Evolutionary conservation across 768 basidiomycete species (phyloP), one percentile per base, ranked within the genome.

Genomic region (Amanita thiersii): DNA sequence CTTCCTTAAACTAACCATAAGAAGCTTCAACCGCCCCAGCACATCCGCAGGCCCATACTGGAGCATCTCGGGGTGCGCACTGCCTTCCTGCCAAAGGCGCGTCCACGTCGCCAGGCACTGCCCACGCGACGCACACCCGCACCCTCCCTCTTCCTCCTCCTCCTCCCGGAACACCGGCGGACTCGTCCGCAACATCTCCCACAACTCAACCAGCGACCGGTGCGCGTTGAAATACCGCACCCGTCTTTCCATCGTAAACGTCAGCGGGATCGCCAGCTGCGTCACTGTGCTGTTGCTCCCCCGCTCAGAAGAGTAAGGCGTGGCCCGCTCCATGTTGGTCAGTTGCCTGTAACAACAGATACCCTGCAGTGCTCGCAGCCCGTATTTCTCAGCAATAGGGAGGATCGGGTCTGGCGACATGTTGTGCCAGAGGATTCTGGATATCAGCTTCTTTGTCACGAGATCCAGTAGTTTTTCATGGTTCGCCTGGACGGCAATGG

Each of bases 171-270:
- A 65, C 2, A 53, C 31, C 4, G 78, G 68, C n/a, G 79, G 73
- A 8, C 56, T 51, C 5, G 55, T 56, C 14, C 70, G 73, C 15
- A 82, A 50, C 20, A 61, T 58, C 37, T 77, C 74, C 78, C 79
- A 81, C 14, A 70, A 56, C 36, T 57, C 60, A 15, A 72, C 61
- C 28, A 85, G 68, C 15, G 73, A 72, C 39, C 70, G 58, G 46
- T 77, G 75, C 2, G 83, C 82, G 14, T 70, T 63, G 11, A 81
- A 61, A 32, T 81, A 66, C 29, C 69, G 67, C 56, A 70, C 60
- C 28, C 70, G 72, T 44, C 52, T 57, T 38, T 66, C 65, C 4
- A 56, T 40, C 41, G 54, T 52, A 40, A 59, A 57, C 9, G 50
- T 51, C n/a, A 48, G 48, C 5, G 60, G 59, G 35, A 64, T 61